Conservation (phyloP, 306 rosid species). For the Citrullus mucosospermus region DNA sequence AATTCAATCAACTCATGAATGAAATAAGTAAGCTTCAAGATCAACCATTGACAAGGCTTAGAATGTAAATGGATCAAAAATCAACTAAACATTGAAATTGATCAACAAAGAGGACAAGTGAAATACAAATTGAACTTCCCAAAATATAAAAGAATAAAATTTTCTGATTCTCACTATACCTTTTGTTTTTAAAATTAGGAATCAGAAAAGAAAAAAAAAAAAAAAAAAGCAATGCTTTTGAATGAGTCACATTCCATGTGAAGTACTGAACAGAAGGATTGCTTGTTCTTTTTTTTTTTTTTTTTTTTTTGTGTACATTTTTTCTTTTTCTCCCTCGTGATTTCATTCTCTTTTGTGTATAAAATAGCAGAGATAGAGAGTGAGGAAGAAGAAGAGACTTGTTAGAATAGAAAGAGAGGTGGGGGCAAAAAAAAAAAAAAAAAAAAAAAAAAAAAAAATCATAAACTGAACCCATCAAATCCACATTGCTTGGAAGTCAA, state of each 20-base stretch:
- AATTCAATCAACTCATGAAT: neutral
- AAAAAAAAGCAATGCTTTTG: neutral
- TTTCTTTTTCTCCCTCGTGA: neutral
- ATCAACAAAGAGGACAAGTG: neutral
- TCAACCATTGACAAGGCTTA: neutral
- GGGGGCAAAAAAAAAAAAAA: neutral
- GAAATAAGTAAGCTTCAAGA: neutral
- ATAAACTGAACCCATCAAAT: slow-evolving; percentile 77
- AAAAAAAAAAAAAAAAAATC: neutral
- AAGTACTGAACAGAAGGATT: neutral
- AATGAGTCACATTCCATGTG: neutral
- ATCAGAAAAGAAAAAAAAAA: neutral
- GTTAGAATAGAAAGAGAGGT: neutral
- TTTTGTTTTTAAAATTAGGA: neutral
- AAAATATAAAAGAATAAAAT: neutral
- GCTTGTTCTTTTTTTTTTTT: neutral
- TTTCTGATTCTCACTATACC: neutral
- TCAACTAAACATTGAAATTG: neutral
- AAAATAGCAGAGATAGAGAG: neutral
- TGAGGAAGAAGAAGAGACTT: neutral
- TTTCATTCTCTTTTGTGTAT: neutral
- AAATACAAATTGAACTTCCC: neutral
- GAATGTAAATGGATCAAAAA: neutral
- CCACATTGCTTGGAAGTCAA: slow-evolving; percentile 88
- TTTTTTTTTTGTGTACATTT: neutral